phyloP scores from a whole-genome alignment of 306 rosid species.

The Prunus salicina region DNA sequence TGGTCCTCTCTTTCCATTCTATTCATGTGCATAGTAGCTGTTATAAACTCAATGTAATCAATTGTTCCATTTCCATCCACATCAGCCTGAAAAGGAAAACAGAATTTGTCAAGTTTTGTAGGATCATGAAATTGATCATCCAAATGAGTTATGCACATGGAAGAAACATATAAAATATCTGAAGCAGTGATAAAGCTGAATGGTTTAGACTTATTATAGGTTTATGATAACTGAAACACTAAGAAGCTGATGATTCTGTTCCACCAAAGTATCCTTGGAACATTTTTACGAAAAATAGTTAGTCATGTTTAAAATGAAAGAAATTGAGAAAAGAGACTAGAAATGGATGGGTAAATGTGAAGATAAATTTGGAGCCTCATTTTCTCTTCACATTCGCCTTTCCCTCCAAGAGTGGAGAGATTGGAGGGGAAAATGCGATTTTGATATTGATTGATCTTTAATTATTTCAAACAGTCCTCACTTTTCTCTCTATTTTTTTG shows the following conservation, averaged over 20 bases:
- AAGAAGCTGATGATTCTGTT: not conserved
- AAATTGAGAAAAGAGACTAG: not conserved
- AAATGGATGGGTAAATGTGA: not conserved
- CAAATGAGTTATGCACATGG: slow-evolving; percentile 12
- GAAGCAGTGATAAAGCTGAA: not conserved
- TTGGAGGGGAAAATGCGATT: not conserved
- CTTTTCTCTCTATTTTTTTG: not conserved
- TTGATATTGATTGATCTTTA: not conserved
- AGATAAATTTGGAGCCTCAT: not conserved
- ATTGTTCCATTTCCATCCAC: slow-evolving; percentile 94
- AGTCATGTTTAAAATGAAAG: not conserved
- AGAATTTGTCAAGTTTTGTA: not conserved
- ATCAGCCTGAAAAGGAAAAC: slow-evolving; percentile 69
- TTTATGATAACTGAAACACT: not conserved
- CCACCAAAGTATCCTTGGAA: too few relatives aligned
- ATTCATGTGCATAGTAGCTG: slow-evolving; percentile 96
- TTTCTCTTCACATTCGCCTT: not conserved
- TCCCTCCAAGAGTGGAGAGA: not conserved
- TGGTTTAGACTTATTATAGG: not conserved
- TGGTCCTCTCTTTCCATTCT: slow-evolving; percentile 95
- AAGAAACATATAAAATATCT: not conserved
- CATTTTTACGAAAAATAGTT: not conserved
- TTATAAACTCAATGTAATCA: slow-evolving; percentile 89
- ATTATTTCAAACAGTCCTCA: not conserved
- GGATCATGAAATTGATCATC: slow-evolving; percentile 15